These are phyloP conservation scores for Pichia terricola DNA, from an alignment of 1,139 yeast genomes.

Conservation along the genomic window DNA sequence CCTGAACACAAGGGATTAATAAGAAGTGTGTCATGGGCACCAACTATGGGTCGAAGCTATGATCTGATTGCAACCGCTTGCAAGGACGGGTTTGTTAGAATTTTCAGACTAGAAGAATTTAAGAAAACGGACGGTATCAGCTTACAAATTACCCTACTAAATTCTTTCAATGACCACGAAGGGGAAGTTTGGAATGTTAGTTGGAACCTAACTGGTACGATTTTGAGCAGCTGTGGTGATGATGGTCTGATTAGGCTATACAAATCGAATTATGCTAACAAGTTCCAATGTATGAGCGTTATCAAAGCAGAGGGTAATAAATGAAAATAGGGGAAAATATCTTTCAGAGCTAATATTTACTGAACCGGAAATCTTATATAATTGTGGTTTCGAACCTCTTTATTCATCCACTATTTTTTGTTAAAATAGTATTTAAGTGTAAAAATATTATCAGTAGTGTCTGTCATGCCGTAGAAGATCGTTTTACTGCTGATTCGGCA, in stretches of 20 bases:
- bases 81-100: slow-evolving; percentile 85
- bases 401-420: too few relatives aligned
- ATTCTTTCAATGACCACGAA: slow-evolving; percentile 34
- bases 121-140: slow-evolving; percentile 4
- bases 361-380: too few relatives aligned
- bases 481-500: too few relatives aligned
- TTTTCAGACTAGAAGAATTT: slow-evolving; percentile 58
- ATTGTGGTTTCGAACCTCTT: too few relatives aligned
- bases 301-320: slow-evolving; percentile 48
- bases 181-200: slow-evolving; percentile 89
- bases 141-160: slow-evolving; percentile 37
- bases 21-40: slow-evolving; percentile 93
- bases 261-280: slow-evolving; percentile 80
- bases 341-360: too few relatives aligned
- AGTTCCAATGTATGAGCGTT: slow-evolving; percentile 88
- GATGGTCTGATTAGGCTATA: slow-evolving; percentile 88
- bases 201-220: slow-evolving; percentile 92
- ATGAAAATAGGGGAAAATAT: too few relatives aligned
- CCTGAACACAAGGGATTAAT: slow-evolving; percentile 79
- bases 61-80: slow-evolving; percentile 92
- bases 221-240: slow-evolving; percentile 88
- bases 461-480: too few relatives aligned
- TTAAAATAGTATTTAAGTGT: too few relatives aligned
- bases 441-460: too few relatives aligned
- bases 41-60: slow-evolving; percentile 84